A percentile compares a stretch with the other conserved stretches of the same genome.
Evolutionary conservation across 805 yeast species (phyloP).

Genomic region (Saccharomycopsis oosterbeekiorum): DNA sequence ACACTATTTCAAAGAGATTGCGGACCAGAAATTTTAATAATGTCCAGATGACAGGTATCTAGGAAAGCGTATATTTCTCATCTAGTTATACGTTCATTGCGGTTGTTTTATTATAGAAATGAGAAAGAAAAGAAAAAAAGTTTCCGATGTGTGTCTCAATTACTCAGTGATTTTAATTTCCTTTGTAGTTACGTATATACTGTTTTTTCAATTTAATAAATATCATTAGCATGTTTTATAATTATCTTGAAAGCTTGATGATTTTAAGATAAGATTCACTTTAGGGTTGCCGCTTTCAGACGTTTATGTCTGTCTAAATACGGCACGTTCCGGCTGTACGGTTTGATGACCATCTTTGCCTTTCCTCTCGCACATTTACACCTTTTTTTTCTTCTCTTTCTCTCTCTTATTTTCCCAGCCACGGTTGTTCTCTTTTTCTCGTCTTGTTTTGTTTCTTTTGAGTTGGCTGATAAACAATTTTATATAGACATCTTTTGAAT

Average conservation of each 20-base stretch:
- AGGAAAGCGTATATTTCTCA: not conserved
- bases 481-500: not conserved
- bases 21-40: not conserved
- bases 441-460: not conserved
- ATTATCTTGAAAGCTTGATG: too few relatives aligned
- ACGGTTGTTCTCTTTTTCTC: not conserved
- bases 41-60: not conserved
- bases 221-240: too few relatives aligned
- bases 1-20: not conserved
- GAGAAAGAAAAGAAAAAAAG: too few relatives aligned
- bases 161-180: too few relatives aligned
- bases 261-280: too few relatives aligned
- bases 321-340: not conserved
- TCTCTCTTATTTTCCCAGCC: not conserved
- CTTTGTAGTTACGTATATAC: too few relatives aligned
- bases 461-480: constrained; percentile 1
- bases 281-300: too few relatives aligned
- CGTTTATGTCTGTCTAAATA: too few relatives aligned
- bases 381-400: not conserved
- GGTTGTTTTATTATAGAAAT: too few relatives aligned
- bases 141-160: too few relatives aligned
- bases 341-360: not conserved
- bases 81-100: too few relatives aligned
- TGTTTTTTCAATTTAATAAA: too few relatives aligned
- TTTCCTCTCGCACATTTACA: not conserved